Conservation (phyloP, 1,139 yeast species). For the Suhomyces choctaworum region DNA sequence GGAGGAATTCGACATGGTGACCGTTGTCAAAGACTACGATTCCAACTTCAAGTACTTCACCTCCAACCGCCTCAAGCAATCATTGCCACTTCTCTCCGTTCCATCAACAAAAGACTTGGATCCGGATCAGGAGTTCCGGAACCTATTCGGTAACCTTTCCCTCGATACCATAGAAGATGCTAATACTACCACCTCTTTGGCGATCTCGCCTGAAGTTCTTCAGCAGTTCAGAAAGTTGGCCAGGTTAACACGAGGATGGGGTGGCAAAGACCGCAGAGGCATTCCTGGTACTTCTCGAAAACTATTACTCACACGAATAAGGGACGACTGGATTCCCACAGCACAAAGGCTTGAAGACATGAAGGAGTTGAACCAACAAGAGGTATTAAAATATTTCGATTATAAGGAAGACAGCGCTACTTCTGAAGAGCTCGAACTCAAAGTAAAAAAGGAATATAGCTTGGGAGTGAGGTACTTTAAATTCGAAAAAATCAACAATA, state of each 20-base stretch:
- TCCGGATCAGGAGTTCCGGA: slow-evolving; percentile 75
- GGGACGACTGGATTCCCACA: slow-evolving; percentile 83
- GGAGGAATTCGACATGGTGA: slow-evolving; percentile 30
- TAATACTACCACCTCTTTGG: slow-evolving; percentile 58
- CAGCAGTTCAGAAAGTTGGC: slow-evolving; percentile 64
- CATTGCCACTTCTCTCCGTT: slow-evolving; percentile 44
- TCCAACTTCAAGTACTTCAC: slow-evolving; percentile 50
- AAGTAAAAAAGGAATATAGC: slow-evolving; percentile 45
- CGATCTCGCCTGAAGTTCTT: slow-evolving; percentile 65
- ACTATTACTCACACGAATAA: slow-evolving; percentile 65
- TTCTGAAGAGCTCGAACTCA: slow-evolving; percentile 31
- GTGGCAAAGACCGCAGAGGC: slow-evolving; percentile 71
- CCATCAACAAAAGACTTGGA: slow-evolving; percentile 59
- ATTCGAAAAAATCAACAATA: slow-evolving; percentile 44
- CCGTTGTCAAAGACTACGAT: slow-evolving; percentile 37
- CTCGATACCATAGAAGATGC: slow-evolving; percentile 71
- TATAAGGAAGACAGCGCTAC: slow-evolving; percentile 41
- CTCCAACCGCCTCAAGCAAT: slow-evolving; percentile 36
- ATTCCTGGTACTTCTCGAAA: slow-evolving; percentile 75
- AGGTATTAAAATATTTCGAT: slow-evolving; percentile 41
- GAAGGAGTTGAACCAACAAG: slow-evolving; percentile 52
- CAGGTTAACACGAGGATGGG: slow-evolving; percentile 74
- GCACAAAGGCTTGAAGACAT: slow-evolving; percentile 60
- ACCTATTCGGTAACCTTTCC: slow-evolving; percentile 73
- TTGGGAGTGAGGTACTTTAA: slow-evolving; percentile 57